Conservation (phyloP, 495 filamentous ascomycete species). For the Tetracladium setigerum region DNA sequence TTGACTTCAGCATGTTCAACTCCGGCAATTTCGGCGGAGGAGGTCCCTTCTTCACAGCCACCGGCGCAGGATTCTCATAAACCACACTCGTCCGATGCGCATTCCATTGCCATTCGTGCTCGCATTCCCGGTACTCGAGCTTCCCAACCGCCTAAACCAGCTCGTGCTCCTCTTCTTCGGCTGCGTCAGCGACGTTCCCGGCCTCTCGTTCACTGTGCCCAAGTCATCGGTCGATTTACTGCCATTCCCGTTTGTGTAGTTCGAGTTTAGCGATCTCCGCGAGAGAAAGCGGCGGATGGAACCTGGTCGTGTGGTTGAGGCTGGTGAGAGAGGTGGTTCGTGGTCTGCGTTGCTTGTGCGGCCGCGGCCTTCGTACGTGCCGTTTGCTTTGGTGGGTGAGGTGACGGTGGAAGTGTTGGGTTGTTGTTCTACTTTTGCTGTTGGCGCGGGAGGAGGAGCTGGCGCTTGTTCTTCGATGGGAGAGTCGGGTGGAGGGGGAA, state of each 20-base stretch:
- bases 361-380: conserved; percentile 17
- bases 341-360: conserved; percentile 6
- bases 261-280: conserved; percentile 28
- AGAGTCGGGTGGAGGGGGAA: conserved; percentile 45
- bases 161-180: conserved; percentile 16
- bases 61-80: conserved; percentile 15
- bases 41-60: conserved; percentile 30
- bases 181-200: conserved; percentile 15
- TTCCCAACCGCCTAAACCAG: conserved; percentile 18
- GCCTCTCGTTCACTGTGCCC: conserved; percentile 23
- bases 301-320: conserved; percentile 17
- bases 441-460: conserved; percentile 10
- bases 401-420: not conserved
- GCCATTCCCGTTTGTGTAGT: conserved; percentile 24
- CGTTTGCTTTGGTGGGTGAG: conserved; percentile 1
- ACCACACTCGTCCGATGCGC: conserved; percentile 14
- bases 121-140: not conserved
- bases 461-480: conserved; percentile 32
- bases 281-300: conserved; percentile 33
- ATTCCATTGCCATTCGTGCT: not conserved
- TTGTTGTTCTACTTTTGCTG: not conserved
- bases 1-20: conserved; percentile 42
- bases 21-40: conserved; percentile 57
- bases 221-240: conserved; percentile 24
- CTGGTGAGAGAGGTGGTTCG: conserved; percentile 16